phyloP scores from a whole-genome alignment of 1,284 basidiomycete species.

The Ceratobasidium sp. region DNA sequence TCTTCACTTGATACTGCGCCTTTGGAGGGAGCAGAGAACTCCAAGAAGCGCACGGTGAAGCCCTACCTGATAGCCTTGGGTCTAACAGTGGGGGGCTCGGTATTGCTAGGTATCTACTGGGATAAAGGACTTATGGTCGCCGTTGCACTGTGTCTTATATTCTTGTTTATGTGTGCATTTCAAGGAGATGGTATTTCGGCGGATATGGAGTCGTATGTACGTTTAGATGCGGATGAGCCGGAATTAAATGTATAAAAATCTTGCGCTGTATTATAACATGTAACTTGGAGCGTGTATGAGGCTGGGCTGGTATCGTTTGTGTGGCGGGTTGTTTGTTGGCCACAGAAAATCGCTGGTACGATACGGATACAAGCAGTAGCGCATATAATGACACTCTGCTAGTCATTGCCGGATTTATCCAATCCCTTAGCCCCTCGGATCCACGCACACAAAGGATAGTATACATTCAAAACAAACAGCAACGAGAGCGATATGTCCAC shows the following conservation, averaged over 20 bases:
- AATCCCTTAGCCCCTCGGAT: too few species aligned
- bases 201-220: slow-evolving; percentile 31
- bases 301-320: too few species aligned
- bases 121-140: slow-evolving; percentile 26
- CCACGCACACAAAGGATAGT: too few species aligned
- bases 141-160: slow-evolving; percentile 8
- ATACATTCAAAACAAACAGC: background rate
- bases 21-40: background rate
- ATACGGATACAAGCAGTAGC: too few species aligned
- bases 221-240: slow-evolving; percentile 15
- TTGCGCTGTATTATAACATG: background rate
- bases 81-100: slow-evolving; percentile 15
- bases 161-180: slow-evolving; percentile 22
- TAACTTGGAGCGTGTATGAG: background rate
- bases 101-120: slow-evolving; percentile 23
- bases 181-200: slow-evolving; percentile 33
- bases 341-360: too few species aligned
- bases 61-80: background rate
- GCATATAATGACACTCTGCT: too few species aligned
- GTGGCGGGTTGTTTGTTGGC: too few species aligned
- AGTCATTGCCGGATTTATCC: too few species aligned
- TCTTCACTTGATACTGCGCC: slow-evolving; percentile 2
- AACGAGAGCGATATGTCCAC: background rate
- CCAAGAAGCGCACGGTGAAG: slow-evolving; percentile 7
- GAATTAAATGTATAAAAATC: slow-evolving; percentile 16